These are phyloP conservation scores for Phytophthora pinifolia DNA, from an alignment of 352 stramenopile genomes.

Conservation along the genomic window DNA sequence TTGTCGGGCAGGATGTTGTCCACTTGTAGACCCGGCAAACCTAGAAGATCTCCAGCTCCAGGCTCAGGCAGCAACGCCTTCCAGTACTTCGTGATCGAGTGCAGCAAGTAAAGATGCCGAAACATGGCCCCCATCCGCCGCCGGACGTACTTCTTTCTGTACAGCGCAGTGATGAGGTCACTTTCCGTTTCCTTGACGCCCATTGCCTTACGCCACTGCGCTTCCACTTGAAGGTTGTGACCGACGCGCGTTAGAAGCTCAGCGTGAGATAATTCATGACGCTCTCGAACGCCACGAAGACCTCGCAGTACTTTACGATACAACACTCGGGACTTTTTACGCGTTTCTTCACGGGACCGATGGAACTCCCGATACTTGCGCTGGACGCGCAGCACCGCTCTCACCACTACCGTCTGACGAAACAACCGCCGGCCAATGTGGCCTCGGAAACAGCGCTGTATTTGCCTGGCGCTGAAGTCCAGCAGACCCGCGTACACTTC, in stretches of 20 bases:
- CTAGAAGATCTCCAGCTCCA: background rate
- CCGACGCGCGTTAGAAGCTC: slow-evolving; percentile 56
- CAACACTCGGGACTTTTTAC: slow-evolving; percentile 38
- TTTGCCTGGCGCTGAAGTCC: slow-evolving; percentile 41
- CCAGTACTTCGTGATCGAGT: slow-evolving; percentile 43
- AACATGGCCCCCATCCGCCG: slow-evolving; percentile 38
- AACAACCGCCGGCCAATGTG: slow-evolving; percentile 60
- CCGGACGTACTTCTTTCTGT: slow-evolving; percentile 63
- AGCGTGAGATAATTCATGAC: slow-evolving; percentile 45
- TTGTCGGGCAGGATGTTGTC: background rate
- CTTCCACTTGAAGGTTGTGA: slow-evolving; percentile 68
- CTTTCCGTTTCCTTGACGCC: slow-evolving; percentile 57
- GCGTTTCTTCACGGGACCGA: slow-evolving; percentile 26
- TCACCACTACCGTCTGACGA: slow-evolving; percentile 36
- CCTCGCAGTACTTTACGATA: slow-evolving; percentile 57
- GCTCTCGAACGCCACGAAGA: slow-evolving; percentile 38
- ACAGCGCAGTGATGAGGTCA: slow-evolving; percentile 54
- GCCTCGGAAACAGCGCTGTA: slow-evolving; percentile 91
- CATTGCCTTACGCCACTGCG: slow-evolving; percentile 67
- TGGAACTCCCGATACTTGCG: slow-evolving; percentile 43
- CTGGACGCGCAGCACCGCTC: slow-evolving; percentile 51
- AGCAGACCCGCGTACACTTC: slow-evolving; percentile 31
- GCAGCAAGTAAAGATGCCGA: slow-evolving; percentile 27
- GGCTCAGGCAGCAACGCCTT: slow-evolving; percentile 24
- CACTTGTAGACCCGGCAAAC: background rate